phyloP scores from a whole-genome alignment of 169 alveolate species.

The Plasmodium adleri region DNA sequence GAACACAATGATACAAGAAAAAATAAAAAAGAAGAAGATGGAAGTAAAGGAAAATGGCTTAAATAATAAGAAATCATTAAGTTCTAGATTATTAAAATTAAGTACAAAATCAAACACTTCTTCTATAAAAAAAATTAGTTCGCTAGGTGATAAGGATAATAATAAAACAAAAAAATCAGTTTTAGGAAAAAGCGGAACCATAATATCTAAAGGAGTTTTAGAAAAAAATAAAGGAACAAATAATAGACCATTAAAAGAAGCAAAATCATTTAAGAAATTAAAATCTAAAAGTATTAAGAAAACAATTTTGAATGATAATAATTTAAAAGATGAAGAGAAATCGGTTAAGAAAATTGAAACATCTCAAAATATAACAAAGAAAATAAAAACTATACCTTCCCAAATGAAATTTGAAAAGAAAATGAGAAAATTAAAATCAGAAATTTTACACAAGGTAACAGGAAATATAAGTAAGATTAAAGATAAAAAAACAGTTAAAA shows the following conservation, averaged over 20 bases:
- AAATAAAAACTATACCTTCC: slow-evolving; percentile 36
- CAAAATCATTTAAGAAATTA: slow-evolving; percentile 48
- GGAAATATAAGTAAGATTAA: slow-evolving; percentile 29
- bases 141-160: slow-evolving; percentile 4
- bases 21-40: slow-evolving; percentile 5
- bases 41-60: background rate
- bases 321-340: slow-evolving; percentile 41
- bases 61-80: slow-evolving; percentile 1
- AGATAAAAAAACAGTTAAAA: slow-evolving; percentile 45
- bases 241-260: slow-evolving; percentile 28
- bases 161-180: slow-evolving; percentile 11
- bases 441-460: slow-evolving; percentile 9
- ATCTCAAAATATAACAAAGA: slow-evolving; percentile 23
- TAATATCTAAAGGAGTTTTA: slow-evolving; percentile 11
- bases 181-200: slow-evolving; percentile 11
- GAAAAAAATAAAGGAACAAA: slow-evolving; percentile 16
- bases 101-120: slow-evolving; percentile 16
- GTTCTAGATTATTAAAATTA: slow-evolving; percentile 21
- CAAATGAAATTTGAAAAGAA: slow-evolving; percentile 44
- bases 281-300: slow-evolving; percentile 47
- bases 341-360: slow-evolving; percentile 17
- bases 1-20: slow-evolving; percentile 26
- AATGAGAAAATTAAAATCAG: slow-evolving; percentile 41
- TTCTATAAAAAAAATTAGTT: slow-evolving; percentile 4
- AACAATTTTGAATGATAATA: slow-evolving; percentile 27